Evolutionary conservation across 768 basidiomycete genomes (phyloP).

Genomic region (Pleurotus platypus): DNA sequence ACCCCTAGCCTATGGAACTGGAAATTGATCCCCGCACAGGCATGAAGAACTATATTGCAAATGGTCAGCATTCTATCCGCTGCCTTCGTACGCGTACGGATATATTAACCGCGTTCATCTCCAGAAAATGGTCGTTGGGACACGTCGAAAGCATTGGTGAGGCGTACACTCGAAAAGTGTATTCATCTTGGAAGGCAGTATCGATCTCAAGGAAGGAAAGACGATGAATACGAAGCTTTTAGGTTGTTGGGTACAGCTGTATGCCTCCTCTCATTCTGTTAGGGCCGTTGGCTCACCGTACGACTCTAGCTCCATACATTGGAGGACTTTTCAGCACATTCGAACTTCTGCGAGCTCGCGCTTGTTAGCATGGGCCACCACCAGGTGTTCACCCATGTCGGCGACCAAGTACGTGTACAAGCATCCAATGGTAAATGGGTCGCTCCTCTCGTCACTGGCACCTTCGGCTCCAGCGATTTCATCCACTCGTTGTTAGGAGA

Average conservation of each 20-base stretch:
- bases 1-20: constrained; percentile 64
- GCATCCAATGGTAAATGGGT: constrained; percentile 74
- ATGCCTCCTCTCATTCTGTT: constrained; percentile 13
- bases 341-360: constrained; percentile 85
- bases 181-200: constrained; percentile 74
- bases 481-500: constrained; percentile 73
- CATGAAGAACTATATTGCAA: constrained; percentile 96
- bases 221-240: constrained; percentile 77
- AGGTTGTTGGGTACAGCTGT: constrained; percentile 73
- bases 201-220: constrained; percentile 51
- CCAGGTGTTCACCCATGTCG: constrained; percentile 85
- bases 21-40: constrained; percentile 83
- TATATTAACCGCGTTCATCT: not conserved
- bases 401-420: constrained; percentile 70
- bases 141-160: constrained; percentile 76
- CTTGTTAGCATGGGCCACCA: constrained; percentile 71
- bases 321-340: constrained; percentile 88
- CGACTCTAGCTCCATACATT: constrained; percentile 62
- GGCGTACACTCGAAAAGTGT: constrained; percentile 71
- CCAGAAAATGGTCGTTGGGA: constrained; percentile 79
- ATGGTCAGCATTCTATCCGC: constrained; percentile 35
- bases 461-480: constrained; percentile 79
- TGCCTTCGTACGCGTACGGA: not conserved
- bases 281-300: too few relatives aligned
- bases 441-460: constrained; percentile 80